phyloP scores from a whole-genome alignment of 2,329 filamentous ascomycete genomes.

The Trematosphaeria pertusa region DNA sequence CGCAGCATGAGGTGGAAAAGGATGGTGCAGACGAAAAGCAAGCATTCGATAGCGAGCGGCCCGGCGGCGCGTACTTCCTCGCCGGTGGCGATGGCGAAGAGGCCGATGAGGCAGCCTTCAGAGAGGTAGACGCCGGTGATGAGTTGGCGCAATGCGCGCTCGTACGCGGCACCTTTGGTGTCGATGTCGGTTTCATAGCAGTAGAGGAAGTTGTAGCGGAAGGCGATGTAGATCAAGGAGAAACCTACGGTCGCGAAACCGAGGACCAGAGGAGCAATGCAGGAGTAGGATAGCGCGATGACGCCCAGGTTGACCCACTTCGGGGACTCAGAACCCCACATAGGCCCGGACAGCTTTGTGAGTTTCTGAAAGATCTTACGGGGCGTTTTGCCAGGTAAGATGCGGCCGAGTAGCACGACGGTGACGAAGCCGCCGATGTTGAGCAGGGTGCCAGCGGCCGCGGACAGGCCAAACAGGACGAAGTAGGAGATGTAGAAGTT shows the following conservation, averaged over 20 bases:
- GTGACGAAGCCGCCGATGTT: slow-evolving; percentile 84
- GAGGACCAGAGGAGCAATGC: slow-evolving; percentile 57
- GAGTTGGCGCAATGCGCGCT: slow-evolving; percentile 55
- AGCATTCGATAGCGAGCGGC: slow-evolving; percentile 52
- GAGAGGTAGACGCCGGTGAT: slow-evolving; percentile 57
- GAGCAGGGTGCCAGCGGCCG: slow-evolving; percentile 58
- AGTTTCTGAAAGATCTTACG: slow-evolving; percentile 55
- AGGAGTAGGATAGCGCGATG: slow-evolving; percentile 56
- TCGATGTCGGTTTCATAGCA: slow-evolving; percentile 56
- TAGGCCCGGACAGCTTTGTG: slow-evolving; percentile 51
- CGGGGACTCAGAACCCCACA: slow-evolving; percentile 56
- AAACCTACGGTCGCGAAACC: slow-evolving; percentile 55
- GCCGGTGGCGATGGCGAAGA: slow-evolving; percentile 52
- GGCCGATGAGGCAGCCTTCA: slow-evolving; percentile 56
- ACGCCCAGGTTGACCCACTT: slow-evolving; percentile 56
- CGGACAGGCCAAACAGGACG: slow-evolving; percentile 75
- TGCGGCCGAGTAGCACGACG: slow-evolving; percentile 80
- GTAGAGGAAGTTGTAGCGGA: slow-evolving; percentile 59
- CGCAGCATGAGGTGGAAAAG: slow-evolving; percentile 50
- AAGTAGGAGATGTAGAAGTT: slow-evolving; percentile 98
- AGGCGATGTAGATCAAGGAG: slow-evolving; percentile 54
- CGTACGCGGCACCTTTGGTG: slow-evolving; percentile 56
- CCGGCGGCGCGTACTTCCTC: slow-evolving; percentile 44
- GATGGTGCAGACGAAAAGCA: slow-evolving; percentile 50
- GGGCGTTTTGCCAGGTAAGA: slow-evolving; percentile 55